Evolutionary conservation across 306 rosid genomes (phyloP), one percentile per base, ranked within the genome.

Genomic region (Arachis hypogaea): DNA sequence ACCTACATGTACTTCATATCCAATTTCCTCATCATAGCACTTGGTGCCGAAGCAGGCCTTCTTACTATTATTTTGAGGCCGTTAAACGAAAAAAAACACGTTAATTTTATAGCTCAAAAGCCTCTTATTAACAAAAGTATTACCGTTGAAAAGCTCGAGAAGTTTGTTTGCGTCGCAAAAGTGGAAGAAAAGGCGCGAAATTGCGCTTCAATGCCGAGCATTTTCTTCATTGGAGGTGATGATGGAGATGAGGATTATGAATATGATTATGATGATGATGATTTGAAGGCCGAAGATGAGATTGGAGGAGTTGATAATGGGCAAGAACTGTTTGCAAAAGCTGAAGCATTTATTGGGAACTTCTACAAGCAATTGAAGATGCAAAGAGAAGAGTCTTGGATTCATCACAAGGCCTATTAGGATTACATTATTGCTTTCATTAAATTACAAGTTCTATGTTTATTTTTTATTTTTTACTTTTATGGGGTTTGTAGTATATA

Each of bases 341-440:
- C 94, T 69, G 96, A 90, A 80, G 78, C 74, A 6, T 92, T 92
- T 56, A 92, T 92, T 62, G 82, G 96, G 61, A 86, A 88, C 76
- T 92, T 92, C 75, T 88, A 88, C 75, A 85, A 82, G 74, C 98
- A 92, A 82, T 68, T 88, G 83, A 84, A 86, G 88, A 88, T 82
- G 96, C 96, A 92, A 80, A 92, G 92, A 66, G 92, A 92, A 76
- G 90, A 92, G 30, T 88, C 88, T 57, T 83, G 87, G 93, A 89
- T 82, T 72, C 80, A 80, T 65, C 81, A 81, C 14, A 84, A 79
- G 63, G 74, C 84, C 73, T 83, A 78, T 52, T 78, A 65, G 59
- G 33, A 40, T 14, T 55, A 33, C 77, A 62, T 14, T 65, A 64
- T 22, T 22, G 56, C 68, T 76, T 56, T 77, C 29, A 1, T 14